Evolutionary conservation across 148 eudicot genomes (phyloP).

Genomic region (Persicaria tinctoria): DNA sequence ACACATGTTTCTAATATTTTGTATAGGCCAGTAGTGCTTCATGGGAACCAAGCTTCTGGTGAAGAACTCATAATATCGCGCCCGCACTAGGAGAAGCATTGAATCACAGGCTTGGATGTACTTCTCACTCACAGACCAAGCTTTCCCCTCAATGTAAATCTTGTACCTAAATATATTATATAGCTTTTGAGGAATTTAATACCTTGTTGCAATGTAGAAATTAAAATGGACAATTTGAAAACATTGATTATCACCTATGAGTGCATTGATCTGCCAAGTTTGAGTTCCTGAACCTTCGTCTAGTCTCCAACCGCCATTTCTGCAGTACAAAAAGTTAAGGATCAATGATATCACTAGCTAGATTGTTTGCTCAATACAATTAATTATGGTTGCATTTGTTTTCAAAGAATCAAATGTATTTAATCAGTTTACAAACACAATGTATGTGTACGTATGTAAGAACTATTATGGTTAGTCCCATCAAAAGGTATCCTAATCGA

Average conservation of each 20-base stretch:
- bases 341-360: too few species aligned
- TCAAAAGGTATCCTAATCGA: too few species aligned
- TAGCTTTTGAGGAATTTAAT: neutral
- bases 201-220: neutral
- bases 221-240: too few species aligned
- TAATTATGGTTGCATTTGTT: too few species aligned
- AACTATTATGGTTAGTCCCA: too few species aligned
- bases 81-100: slow-evolving; percentile 36
- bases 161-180: slow-evolving; percentile 40
- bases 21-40: slow-evolving; percentile 50
- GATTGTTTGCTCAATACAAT: too few species aligned
- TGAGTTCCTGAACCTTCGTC: slow-evolving; percentile 23
- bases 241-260: slow-evolving; percentile 24
- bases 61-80: slow-evolving; percentile 42
- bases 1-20: slow-evolving; percentile 21
- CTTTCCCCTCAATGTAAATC: slow-evolving; percentile 44
- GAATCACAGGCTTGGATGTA: slow-evolving; percentile 55
- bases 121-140: slow-evolving; percentile 55
- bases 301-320: slow-evolving; percentile 28
- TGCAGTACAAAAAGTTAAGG: slow-evolving; percentile 7
- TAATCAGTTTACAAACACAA: too few species aligned
- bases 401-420: too few species aligned
- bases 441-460: too few species aligned
- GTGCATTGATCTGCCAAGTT: slow-evolving; percentile 40
- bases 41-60: slow-evolving; percentile 41